Evolutionary conservation across 352 stramenopile species (phyloP), one percentile per base, ranked within the genome.

Genomic region (Pythium rishiriense): DNA sequence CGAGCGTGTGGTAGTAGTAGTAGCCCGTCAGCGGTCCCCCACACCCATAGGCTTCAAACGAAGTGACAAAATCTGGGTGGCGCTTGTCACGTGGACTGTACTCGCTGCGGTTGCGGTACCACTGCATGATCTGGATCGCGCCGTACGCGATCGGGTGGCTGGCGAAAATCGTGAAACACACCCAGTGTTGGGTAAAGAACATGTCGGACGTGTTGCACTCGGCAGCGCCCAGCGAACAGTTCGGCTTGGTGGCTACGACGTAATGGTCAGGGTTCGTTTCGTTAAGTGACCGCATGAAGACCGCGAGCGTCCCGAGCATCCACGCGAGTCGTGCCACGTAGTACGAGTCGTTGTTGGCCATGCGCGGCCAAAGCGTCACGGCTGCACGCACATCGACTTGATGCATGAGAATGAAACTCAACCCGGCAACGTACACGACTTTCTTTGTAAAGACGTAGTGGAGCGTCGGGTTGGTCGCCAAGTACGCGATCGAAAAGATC

Each of bases 261-360:
- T 78, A 75, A 41, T 75, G 71, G 2, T 58, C 33, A 1, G 52
- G 35, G 33, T 75, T 29, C 0, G 7, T 43, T 3, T 67, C 58
- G 0, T 51, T 72, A 10, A 79, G 62, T 25, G 64, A 74, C 72
- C 72, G 76, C 33, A 75, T 55, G 50, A 79, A 71, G 5, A 72
- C 43, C 9, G 35, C 29, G 21, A 76, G 59, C 8, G 72, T 66
- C 0, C 53, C 58, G 26, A 74, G 59, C 72, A 79, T 79, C 72
- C 72, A 79, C 5, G 59, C 52, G 31, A 76, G 64, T 14, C 72
- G 59, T 4, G 50, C 50, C 22, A 72, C 66, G 33, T 79, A 79
- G 28, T 67, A 79, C 37, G 72, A 63, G 60, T 79, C 72, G 25
- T 79, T 79, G 51, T 79, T 79, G 19, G 69, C 62, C 72, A 79